These are phyloP conservation scores for Aspergillus sp. DNA, from an alignment of 2,329 filamentous ascomycete genomes.

Conservation along the genomic window DNA sequence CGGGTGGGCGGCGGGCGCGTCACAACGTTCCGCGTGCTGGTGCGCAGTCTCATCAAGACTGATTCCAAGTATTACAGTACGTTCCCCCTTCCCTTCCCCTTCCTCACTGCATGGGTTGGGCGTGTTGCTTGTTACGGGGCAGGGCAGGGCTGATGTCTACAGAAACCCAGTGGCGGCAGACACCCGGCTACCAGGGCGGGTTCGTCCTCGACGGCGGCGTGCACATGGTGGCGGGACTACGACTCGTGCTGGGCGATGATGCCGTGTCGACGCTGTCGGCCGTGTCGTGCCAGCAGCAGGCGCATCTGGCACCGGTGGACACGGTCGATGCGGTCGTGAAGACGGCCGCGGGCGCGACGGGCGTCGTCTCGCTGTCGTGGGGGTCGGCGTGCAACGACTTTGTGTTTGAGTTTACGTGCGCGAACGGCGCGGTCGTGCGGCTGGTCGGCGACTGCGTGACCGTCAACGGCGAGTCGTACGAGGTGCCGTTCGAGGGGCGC, in stretches of 20 bases:
- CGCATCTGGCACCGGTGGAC: constrained; percentile 56
- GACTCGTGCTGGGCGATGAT: constrained; percentile 49
- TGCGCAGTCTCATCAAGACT: constrained; percentile 44
- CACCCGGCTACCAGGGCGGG: constrained; percentile 57
- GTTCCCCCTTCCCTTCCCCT: constrained; percentile 13
- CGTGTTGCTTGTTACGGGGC: constrained; percentile 6
- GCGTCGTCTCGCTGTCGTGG: constrained; percentile 52
- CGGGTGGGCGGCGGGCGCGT: constrained; percentile 48
- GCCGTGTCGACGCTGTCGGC: constrained; percentile 47
- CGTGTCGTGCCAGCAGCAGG: constrained; percentile 49
- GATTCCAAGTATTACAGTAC: constrained; percentile 56
- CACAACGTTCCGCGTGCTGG: constrained; percentile 50
- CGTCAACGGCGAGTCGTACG: constrained; percentile 37
- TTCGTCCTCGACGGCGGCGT: constrained; percentile 61
- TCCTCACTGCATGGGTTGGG: constrained; percentile 3
- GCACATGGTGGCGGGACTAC: constrained; percentile 54
- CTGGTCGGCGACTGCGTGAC: constrained; percentile 39
- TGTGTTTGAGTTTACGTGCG: constrained; percentile 52
- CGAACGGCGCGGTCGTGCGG: constrained; percentile 48
- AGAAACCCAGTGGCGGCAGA: constrained; percentile 58
- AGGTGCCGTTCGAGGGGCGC: constrained; percentile 49
- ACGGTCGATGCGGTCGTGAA: constrained; percentile 54
- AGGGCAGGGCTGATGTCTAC: background rate
- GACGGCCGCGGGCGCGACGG: constrained; percentile 49
- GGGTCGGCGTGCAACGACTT: constrained; percentile 52